Evolutionary conservation across 768 basidiomycete genomes (phyloP), one percentile per base, ranked within the genome.

Genomic region (Termitomyces sp.): DNA sequence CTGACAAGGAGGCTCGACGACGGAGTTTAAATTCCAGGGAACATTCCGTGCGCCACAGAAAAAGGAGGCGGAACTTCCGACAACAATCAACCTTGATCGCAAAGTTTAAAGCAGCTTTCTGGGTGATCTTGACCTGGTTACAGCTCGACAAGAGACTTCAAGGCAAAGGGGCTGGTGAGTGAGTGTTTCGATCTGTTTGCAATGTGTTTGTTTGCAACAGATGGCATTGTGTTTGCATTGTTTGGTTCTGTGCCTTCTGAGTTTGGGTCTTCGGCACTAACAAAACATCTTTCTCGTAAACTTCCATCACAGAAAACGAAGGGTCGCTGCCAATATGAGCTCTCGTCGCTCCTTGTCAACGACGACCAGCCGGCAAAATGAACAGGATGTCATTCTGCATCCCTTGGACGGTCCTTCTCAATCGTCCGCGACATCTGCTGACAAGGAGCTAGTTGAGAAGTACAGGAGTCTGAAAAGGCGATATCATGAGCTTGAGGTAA

Each of bases 401-500:
- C 76, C 82, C 0, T 75, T 79, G 0, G 74, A 77, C 0, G 63
- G 71, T 31, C 70, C 73, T 42, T 60, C 71, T 13, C 73, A 74
- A 60, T 54, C 66, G 50, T 63, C 71, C 15, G 48, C 66, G 29
- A 76, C 70, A 42, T 58, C 68, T 33, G 67, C 72, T 50, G 77
- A 80, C 54, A 62, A 74, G 48, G 85, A 84, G 47, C 65, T 77
- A 57, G 62, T 63, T 44, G 85, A 87, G 71, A 88, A 86, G 68
- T 86, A 87, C 67, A 70, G 63, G 54, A 81, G 76, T 59, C 73
- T 88, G 50, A 90, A 90, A 65, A 70, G 83, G 40, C 81, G 82
- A 38, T 86, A 80, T 66, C 78, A 79, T 59, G 84, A 86, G 51
- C 78, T 88, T 39, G 85, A 88, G 61, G 83, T 89, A 51, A 62